Conservation (phyloP, 148 eudicot species). For the Cornus controversa region DNA sequence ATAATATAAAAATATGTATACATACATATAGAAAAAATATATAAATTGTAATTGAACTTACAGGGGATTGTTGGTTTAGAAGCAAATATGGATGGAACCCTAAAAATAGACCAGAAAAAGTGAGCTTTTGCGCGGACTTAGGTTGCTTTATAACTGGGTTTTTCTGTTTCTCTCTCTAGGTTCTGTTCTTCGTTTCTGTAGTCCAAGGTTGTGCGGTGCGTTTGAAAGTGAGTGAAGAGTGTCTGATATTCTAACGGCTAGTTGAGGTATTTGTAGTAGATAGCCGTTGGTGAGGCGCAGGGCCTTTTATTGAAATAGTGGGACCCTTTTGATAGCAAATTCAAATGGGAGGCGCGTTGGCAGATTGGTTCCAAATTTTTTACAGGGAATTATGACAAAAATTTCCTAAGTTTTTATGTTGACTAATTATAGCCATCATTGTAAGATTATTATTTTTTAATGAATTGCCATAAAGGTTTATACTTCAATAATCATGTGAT, state of each 20-base stretch:
- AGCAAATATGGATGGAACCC: not conserved
- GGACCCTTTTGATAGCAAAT: not conserved
- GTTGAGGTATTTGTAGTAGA: conserved; percentile 5
- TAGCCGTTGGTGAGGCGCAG: conserved; percentile 5
- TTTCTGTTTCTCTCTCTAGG: not conserved
- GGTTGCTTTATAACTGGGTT: too few species aligned
- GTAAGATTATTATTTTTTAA: too few species aligned
- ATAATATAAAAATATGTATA: not conserved
- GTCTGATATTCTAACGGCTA: conserved; percentile 7
- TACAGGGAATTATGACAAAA: too few species aligned
- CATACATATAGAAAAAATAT: too few species aligned
- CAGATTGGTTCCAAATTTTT: too few species aligned
- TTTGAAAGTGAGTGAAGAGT: conserved; percentile 1
- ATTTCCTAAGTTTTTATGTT: too few species aligned
- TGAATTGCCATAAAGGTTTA: too few species aligned
- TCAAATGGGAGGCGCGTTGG: conserved; percentile 13
- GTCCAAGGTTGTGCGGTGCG: not conserved
- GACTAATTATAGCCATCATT: too few species aligned
- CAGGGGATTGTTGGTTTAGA: not conserved
- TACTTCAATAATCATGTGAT: too few species aligned
- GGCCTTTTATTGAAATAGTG: not conserved
- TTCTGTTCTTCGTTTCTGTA: not conserved
- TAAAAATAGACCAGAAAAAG: not conserved
- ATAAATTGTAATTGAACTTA: not conserved
- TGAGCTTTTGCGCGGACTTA: not conserved